Conservation (phyloP, 176 grass and related monocot genomes). For the Elymus sibiricus region DNA sequence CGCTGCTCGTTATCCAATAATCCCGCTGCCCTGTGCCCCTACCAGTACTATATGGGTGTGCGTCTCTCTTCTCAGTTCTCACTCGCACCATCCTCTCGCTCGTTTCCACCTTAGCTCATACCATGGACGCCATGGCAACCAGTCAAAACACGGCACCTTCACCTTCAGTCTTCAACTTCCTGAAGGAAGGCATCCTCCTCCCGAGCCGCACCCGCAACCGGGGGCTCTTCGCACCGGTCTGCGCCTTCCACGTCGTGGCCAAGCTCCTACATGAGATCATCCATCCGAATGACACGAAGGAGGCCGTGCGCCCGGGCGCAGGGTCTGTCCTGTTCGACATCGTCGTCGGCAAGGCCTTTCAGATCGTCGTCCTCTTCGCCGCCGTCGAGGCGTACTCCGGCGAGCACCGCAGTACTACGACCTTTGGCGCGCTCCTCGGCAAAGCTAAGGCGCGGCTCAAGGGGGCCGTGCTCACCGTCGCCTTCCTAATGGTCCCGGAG, state of each 20-base stretch:
- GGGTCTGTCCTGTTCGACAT: not conserved
- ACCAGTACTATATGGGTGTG: not conserved
- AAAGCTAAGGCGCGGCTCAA: not conserved
- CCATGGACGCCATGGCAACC: constrained; percentile 8
- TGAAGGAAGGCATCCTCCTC: constrained; percentile 21
- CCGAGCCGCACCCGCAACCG: constrained; percentile 2
- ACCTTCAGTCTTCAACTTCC: constrained; percentile 4
- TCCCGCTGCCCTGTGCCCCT: too few species aligned
- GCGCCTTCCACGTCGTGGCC: not conserved
- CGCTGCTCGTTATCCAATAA: not conserved
- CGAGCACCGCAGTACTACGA: not conserved
- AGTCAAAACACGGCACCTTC: not conserved
- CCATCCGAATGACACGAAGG: not conserved
- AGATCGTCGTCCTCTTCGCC: constrained; percentile 7
- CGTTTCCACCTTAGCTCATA: too few species aligned
- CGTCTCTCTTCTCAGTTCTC: not conserved
- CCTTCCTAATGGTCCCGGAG: not conserved
- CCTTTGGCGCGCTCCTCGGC: not conserved
- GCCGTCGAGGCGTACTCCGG: not conserved
- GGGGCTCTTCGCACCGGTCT: not conserved
- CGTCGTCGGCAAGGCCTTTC: not conserved
- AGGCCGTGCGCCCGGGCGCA: not conserved
- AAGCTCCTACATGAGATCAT: not conserved
- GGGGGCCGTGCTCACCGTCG: constrained; percentile 4
- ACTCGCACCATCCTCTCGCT: too few species aligned